Conservation (phyloP, 2,329 filamentous ascomycete species). For the Trichoderma harzianum region DNA sequence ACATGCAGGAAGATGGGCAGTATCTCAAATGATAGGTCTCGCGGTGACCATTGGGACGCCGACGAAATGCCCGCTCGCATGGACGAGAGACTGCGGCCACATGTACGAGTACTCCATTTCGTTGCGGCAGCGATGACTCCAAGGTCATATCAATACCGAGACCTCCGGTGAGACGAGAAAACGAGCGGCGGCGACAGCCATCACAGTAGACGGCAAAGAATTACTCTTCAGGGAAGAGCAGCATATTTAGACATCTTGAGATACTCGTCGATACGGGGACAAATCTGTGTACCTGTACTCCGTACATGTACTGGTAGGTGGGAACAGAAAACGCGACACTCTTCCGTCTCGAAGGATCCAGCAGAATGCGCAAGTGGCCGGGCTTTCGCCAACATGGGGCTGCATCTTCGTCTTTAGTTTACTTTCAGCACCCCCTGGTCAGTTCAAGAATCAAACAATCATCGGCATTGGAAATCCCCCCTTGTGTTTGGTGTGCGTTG, state of each 20-base stretch:
- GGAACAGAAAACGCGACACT: neutral
- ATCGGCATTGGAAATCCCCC: conserved; percentile 4
- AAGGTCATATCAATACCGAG: neutral
- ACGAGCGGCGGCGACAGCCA: neutral
- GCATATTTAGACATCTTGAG: neutral
- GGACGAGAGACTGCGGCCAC: neutral
- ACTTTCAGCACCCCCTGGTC: neutral
- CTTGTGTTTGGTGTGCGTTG: neutral
- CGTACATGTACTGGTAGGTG: neutral
- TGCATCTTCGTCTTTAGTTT: neutral
- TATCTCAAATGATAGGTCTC: neutral
- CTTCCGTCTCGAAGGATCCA: neutral
- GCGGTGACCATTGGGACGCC: neutral
- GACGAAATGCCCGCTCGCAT: neutral
- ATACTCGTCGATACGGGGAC: neutral
- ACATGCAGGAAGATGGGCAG: neutral
- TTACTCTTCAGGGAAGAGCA: neutral
- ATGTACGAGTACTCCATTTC: neutral
- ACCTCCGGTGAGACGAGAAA: neutral
- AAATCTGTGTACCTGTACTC: neutral
- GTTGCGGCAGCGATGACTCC: neutral
- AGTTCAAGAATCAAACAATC: neutral
- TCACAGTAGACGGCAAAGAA: neutral
- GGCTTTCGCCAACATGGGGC: neutral
- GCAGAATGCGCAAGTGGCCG: neutral